Evolutionary conservation across 1,139 yeast species (phyloP), one percentile per base, ranked within the genome.

Genomic region (Ogataea hybrid): DNA sequence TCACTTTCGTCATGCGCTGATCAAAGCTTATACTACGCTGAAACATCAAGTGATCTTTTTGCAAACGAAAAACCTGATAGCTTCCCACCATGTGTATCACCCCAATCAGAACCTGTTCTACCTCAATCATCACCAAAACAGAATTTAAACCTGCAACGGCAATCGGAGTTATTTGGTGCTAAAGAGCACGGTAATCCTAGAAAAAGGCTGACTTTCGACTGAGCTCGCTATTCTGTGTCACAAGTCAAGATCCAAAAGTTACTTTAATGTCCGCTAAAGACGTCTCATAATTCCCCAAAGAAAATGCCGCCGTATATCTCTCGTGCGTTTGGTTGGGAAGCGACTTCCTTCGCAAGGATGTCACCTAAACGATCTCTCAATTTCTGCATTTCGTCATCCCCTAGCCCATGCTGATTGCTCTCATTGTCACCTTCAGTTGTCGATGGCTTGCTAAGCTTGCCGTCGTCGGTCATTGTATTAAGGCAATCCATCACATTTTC

Each of bases 301-400:
- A 87, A 82, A n/a, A 88, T 74, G 9, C 94, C 94, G 49, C 78
- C 70, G 16, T 75, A 73, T 11, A 87, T 70, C 25, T 67, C 75
- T 46, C 68, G 69, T 1, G 81, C 79, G 57, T 84, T 87, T 0
- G 65, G 62, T 47, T 77, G 75, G 30, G 70, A 67, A 29, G 73
- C 56, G 4, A 87, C 69, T 32, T 67, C 66, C 5, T 71, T 66
- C 1, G 86, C 71, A 43, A 88, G 65, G 1, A 73, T 66, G 10
- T 69, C 71, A 23, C 96, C 96, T 20, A 86, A 69, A 57, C 86
- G 77, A 3, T 71, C 74, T 9, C 57, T 64, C 37, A 77, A 53
- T 9, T 71, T 64, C 4, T 11, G 25, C 8, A 67, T 64, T 35
- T 38, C 31, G 9, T 41, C 47, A 11, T 55, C 52, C 12, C 62